Evolutionary conservation across 75 land plant species (phyloP).

Genomic region (Cryptomeria japonica): DNA sequence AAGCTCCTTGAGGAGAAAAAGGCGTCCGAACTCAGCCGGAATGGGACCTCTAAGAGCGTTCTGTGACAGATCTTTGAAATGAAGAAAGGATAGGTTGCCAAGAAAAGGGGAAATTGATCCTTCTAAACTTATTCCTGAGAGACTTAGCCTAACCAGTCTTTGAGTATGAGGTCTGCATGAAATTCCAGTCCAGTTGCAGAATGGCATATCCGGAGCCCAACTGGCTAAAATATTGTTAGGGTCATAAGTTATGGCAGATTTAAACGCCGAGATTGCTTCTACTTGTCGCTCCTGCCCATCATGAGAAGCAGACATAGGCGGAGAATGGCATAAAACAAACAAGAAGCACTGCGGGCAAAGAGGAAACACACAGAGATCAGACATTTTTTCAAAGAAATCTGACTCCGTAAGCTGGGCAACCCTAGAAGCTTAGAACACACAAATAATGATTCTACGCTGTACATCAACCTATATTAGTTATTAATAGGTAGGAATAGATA

Average conservation of each 20-base stretch:
- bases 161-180: background rate
- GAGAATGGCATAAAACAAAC: too few relatives aligned
- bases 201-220: background rate
- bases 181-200: background rate
- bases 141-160: background rate
- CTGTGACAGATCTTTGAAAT: background rate
- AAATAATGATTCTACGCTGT: too few relatives aligned
- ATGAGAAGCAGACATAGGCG: too few relatives aligned
- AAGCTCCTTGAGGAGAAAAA: background rate
- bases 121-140: background rate
- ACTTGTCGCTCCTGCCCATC: background rate
- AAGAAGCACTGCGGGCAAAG: too few relatives aligned
- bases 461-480: too few relatives aligned
- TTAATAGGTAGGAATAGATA: too few relatives aligned
- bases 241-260: background rate
- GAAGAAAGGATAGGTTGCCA: background rate
- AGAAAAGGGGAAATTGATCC: background rate
- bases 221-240: background rate
- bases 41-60: background rate
- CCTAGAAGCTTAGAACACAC: too few relatives aligned
- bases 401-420: too few relatives aligned
- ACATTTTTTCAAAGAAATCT: too few relatives aligned
- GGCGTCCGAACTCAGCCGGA: background rate
- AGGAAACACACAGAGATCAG: too few relatives aligned
- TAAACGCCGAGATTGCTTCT: background rate